Evolutionary conservation across 2,329 filamentous ascomycete species (phyloP), one percentile per base, ranked within the genome.

Genomic region (Sclerotinia minor): DNA sequence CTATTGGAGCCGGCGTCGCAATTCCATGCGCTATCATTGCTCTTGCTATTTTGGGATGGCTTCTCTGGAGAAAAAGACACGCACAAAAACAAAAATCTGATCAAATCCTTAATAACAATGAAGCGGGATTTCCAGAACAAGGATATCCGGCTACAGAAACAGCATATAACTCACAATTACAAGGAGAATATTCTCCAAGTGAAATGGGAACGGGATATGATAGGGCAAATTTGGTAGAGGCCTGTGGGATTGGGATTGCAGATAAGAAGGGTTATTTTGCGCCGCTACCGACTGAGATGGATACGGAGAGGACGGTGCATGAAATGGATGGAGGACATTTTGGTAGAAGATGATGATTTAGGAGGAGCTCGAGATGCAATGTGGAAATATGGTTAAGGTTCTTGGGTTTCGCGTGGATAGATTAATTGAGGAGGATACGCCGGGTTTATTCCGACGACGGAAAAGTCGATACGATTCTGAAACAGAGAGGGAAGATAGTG

Each of bases 241-340:
- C 21, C 6, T 26, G 57, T 26, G 41, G 41, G 7, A 60, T 60
- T 2, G 57, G 57, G 4, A 32, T 60, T 3, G 26, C 19, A 21
- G 58, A 60, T 35, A 49, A 60, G 26, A 60, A 35, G 44, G 44
- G 58, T 5, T 60, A 49, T 24, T 49, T 49, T 60, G 58, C 58
- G 21, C 29, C 58, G 13, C 26, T 21, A 13, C 26, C 26, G 58
- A 60, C 26, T n/a, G 58, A 60, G 58, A 60, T 60, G 58, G 58
- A 60, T 5, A 21, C 45, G 26, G 26, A 5, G 13, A 49, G 44
- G n/a, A 19, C 29, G 26, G 19, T 49, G 19, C 58, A 60, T 60
- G 58, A 60, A 7, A 49, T 60, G 19, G 58, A 60, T 24, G 58
- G 58, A 21, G 21, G 21, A 0, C 11, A n/a, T 32, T 21, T 45